Evolutionary conservation across 768 basidiomycete genomes (phyloP).

Genomic region (Sporobolomyces pararoseus): DNA sequence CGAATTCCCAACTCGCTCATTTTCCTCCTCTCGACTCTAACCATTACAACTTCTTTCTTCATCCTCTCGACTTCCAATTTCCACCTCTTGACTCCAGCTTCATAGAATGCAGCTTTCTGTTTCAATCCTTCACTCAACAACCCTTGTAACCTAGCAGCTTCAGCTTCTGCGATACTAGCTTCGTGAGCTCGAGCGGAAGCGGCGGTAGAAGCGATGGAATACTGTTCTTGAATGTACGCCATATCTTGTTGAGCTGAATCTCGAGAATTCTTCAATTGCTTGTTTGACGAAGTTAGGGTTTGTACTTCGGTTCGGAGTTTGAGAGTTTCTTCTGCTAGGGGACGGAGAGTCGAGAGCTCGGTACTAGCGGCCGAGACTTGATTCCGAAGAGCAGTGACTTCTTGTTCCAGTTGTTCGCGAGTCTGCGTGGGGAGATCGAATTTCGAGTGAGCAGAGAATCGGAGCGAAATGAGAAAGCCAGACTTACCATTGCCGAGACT

Average conservation of each 20-base stretch:
- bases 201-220: slow-evolving; percentile 36
- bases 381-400: slow-evolving; percentile 15
- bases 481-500: slow-evolving; percentile 18
- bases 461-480: neutral
- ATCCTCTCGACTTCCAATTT: slow-evolving; percentile 6
- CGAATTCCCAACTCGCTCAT: neutral
- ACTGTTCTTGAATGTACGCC: slow-evolving; percentile 38
- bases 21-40: slow-evolving; percentile 9
- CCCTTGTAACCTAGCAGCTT: slow-evolving; percentile 14
- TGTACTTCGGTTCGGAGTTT: slow-evolving; percentile 19
- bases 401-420: slow-evolving; percentile 36
- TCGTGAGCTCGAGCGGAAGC: slow-evolving; percentile 38
- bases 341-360: slow-evolving; percentile 21
- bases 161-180: slow-evolving; percentile 32
- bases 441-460: too few relatives aligned
- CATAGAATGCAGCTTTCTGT: slow-evolving; percentile 30
- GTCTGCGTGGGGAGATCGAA: slow-evolving; percentile 1
- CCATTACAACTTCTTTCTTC: slow-evolving; percentile 12
- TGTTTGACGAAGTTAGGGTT: slow-evolving; percentile 19
- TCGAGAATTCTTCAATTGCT: slow-evolving; percentile 28
- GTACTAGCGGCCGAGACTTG: neutral
- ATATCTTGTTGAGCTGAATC: slow-evolving; percentile 35
- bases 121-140: slow-evolving; percentile 29
- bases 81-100: slow-evolving; percentile 9
- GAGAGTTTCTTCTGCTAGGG: slow-evolving; percentile 19